These are phyloP conservation scores for Aulographum hederae DNA, from an alignment of 2,329 filamentous ascomycete species.

Conservation along the genomic window DNA sequence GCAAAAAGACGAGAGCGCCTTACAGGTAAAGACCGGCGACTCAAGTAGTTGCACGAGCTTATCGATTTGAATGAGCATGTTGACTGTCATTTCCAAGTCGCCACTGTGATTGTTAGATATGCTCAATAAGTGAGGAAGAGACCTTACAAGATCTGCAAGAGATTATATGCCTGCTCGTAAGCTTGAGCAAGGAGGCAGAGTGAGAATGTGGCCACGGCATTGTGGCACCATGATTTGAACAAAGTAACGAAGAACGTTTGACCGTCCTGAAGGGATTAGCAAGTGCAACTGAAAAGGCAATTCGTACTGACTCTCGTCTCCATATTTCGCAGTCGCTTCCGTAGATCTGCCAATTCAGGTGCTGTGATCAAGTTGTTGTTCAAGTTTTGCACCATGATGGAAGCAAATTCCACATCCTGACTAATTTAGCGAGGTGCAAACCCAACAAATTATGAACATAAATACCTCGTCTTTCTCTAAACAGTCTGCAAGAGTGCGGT, in stretches of 20 bases:
- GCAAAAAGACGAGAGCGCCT: conserved; percentile 13
- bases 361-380: conserved; percentile 99
- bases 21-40: conserved; percentile 94
- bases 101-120: conserved; percentile 38
- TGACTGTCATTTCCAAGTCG: conserved; percentile 96
- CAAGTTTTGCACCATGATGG: conserved; percentile 97
- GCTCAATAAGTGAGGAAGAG: background rate
- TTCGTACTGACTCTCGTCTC: conserved; percentile 80
- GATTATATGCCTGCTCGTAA: conserved; percentile 93
- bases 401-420: conserved; percentile 94
- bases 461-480: conserved; percentile 97
- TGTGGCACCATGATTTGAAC: conserved; percentile 96
- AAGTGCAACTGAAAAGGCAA: too few species aligned
- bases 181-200: conserved; percentile 88
- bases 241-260: conserved; percentile 89
- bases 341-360: conserved; percentile 76
- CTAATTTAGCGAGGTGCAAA: too few species aligned
- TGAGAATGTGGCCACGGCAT: conserved; percentile 93
- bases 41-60: conserved; percentile 94
- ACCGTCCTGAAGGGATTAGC: conserved; percentile 55
- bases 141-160: conserved; percentile 80
- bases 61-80: conserved; percentile 96
- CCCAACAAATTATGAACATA: too few species aligned
- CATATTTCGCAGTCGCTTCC: conserved; percentile 75
- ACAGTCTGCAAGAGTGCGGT: conserved; percentile 85